Conservation (phyloP, 2,329 filamentous ascomycete genomes). For the Pseudogymnoascus sp. region DNA sequence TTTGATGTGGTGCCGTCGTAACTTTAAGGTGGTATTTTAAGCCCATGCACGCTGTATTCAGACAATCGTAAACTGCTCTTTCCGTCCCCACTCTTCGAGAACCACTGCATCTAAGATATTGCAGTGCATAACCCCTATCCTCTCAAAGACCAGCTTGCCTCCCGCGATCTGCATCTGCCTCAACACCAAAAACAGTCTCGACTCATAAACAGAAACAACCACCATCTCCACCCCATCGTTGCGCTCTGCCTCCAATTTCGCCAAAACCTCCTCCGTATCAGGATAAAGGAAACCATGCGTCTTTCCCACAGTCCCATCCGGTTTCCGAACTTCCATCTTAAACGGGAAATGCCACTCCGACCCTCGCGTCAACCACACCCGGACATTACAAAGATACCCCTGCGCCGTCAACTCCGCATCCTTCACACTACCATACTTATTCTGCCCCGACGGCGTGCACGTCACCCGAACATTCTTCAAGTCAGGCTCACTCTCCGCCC, state of each 20-base stretch:
- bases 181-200: neutral
- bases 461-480: neutral
- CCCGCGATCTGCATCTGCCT: neutral
- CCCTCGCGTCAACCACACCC: neutral
- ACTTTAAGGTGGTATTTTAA: too few relatives aligned
- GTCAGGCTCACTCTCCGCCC: neutral
- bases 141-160: neutral
- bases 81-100: neutral
- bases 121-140: neutral
- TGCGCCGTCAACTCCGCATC: neutral
- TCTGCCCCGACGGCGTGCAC: neutral
- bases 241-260: neutral
- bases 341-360: slow-evolving; percentile 4
- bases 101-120: neutral
- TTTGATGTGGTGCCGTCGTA: too few relatives aligned
- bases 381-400: neutral
- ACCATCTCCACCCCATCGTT: slow-evolving; percentile 4
- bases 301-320: neutral
- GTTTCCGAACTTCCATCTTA: neutral
- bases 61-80: neutral
- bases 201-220: neutral
- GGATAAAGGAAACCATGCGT: neutral
- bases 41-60: neutral
- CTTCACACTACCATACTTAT: neutral
- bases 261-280: neutral